Percentiles rank a stretch among this genome's conserved stretches.
Conservation (phyloP, 352 stramenopile genomes). For the Phytophthora sp. region DNA sequence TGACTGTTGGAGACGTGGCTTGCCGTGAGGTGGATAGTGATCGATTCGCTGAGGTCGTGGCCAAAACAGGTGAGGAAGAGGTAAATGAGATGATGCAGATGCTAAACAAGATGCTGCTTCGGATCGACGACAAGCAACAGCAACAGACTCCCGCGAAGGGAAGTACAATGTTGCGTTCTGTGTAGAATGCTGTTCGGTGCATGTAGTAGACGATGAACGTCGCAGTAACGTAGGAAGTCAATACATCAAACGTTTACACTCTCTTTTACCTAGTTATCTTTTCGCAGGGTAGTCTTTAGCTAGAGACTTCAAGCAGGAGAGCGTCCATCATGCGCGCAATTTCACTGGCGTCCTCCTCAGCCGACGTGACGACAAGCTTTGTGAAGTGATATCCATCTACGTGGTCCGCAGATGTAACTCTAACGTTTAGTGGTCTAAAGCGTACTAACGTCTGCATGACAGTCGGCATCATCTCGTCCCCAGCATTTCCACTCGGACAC, state of each 20-base stretch:
- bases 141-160: no score
- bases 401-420: not conserved
- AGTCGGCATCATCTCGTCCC: constrained; percentile 1
- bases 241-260: no score
- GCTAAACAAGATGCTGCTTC: constrained; percentile 24
- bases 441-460: constrained; percentile 32
- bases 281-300: no score
- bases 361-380: constrained; percentile 31
- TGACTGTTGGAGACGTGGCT: not conserved
- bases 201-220: no score
- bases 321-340: constrained; percentile 34
- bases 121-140: no score
- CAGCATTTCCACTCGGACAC: not conserved
- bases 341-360: constrained; percentile 25
- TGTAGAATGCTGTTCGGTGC: no score
- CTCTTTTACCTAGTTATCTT: no score
- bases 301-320: constrained; percentile 15
- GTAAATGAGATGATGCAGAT: constrained; percentile 14
- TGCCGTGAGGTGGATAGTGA: not conserved
- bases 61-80: constrained; percentile 13
- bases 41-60: constrained; percentile 3
- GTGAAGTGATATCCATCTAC: constrained; percentile 28
- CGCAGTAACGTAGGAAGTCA: no score
- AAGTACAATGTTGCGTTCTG: no score
- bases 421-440: constrained; percentile 20